Conservation (phyloP, 805 yeast genomes). For the Nakazawaea wyomingensis region DNA sequence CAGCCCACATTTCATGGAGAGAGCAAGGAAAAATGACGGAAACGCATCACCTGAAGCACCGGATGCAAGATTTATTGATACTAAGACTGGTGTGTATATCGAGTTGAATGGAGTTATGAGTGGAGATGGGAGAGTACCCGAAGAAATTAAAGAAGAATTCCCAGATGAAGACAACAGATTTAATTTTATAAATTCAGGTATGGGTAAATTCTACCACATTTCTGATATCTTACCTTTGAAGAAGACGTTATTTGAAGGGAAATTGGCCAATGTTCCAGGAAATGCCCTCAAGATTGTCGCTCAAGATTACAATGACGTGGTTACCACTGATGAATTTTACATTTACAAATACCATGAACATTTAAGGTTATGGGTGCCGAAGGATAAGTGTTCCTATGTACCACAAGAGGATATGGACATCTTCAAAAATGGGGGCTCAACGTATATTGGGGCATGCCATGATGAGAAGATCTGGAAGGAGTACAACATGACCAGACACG, state of each 20-base stretch:
- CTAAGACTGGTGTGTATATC: constrained; percentile 52
- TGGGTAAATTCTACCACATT: constrained; percentile 27
- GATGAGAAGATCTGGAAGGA: constrained; percentile 33
- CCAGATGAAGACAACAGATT: constrained; percentile 17
- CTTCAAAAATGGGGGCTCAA: constrained; percentile 28
- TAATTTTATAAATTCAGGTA: constrained; percentile 30
- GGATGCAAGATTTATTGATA: constrained; percentile 57
- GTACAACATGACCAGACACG: constrained; percentile 28
- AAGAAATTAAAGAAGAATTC: constrained; percentile 16
- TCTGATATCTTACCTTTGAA: constrained; percentile 22
- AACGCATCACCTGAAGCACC: constrained; percentile 36
- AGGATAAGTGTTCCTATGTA: constrained; percentile 31
- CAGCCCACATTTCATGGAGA: constrained; percentile 42
- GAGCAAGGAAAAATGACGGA: constrained; percentile 43
- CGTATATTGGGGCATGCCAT: constrained; percentile 38
- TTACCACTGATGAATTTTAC: constrained; percentile 19
- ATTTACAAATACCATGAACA: constrained; percentile 29
- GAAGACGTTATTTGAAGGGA: constrained; percentile 26
- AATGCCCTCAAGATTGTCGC: constrained; percentile 18
- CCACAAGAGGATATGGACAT: constrained; percentile 34
- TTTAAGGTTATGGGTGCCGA: constrained; percentile 32
- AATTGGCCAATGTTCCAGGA: constrained; percentile 24
- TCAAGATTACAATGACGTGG: constrained; percentile 21
- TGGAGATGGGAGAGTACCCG: constrained; percentile 18
- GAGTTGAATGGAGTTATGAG: constrained; percentile 48